Base-by-base conservation (phyloP, 192 early-diverging fungal species). In the Linderina pennispora region DNA sequence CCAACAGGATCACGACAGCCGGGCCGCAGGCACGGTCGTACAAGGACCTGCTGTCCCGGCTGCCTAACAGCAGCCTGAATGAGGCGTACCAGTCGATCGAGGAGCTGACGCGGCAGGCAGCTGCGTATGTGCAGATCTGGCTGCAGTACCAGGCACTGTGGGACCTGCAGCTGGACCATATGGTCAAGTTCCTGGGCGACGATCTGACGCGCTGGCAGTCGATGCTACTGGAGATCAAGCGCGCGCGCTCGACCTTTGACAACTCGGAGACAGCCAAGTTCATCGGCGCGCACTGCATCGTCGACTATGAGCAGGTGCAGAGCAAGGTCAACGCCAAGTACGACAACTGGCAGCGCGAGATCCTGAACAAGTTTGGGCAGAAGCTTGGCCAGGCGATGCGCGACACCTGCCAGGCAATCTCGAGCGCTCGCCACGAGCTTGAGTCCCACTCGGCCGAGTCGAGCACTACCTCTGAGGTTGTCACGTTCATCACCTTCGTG, bases 221-320 rank as follows among this genome's bases (percentile, higher is more conserved):
- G 50, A 84, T 96, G 31, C 79, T 99, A 31, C 58, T 88, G 0
- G 94, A 98, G 68, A 91, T 98, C 67, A 91, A 94, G 65, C 88
- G 90, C 26, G 88, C 91, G 0, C 86, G 97, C 23, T 61, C 78
- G 1, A 98, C 94, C 0, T 99, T 99, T 73, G 96, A 99, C 77
- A 98, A 91, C 48, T 87, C 92, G 0, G 90, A 93, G 56, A 94
- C 87, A 0, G 77, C 80, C 31, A 86, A 91, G 58, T 78, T 83
- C 0, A 92, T 99, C 61, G 92, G 92, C 10, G 76, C 84, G 10
- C 75, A 83, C 15, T 61, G 82, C n/a, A 78, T 92, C 0, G 76
- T 99, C 23, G 89, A 99, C 58, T 99, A 97, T 66, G 93, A 88
- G 53, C 91, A 94, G 63, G 94, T 98, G n/a, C 97, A 98, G 65